Conservation (phyloP, 305 asterid genomes). For the Caryopteris hybrid region DNA sequence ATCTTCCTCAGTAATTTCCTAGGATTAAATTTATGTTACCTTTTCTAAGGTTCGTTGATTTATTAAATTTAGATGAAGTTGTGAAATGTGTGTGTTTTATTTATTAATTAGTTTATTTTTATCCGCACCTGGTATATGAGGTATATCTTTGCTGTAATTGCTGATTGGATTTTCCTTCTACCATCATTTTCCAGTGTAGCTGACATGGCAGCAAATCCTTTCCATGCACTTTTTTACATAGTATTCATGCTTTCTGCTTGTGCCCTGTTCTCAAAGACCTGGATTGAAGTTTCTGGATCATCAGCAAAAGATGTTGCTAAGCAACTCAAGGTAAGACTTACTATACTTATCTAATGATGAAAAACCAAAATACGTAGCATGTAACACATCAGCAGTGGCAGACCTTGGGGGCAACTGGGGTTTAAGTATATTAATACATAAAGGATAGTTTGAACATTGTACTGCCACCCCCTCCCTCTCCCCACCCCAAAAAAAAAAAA, state of each 20-base stretch:
- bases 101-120: not conserved
- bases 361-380: not conserved
- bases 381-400: too few relatives aligned
- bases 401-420: too few relatives aligned
- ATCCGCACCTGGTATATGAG: not conserved
- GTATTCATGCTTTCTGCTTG: conserved; percentile 57
- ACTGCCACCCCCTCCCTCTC: too few relatives aligned
- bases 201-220: conserved; percentile 56
- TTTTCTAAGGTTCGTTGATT: not conserved
- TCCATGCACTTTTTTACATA: conserved; percentile 54
- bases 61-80: not conserved
- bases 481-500: too few relatives aligned
- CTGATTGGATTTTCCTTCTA: conserved; percentile 3
- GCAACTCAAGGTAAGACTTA: conserved; percentile 45
- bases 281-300: conserved; percentile 64
- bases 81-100: too few relatives aligned
- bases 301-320: conserved; percentile 61
- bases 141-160: not conserved
- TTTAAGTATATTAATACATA: too few relatives aligned
- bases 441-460: too few relatives aligned
- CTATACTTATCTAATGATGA: not conserved
- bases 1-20: not conserved
- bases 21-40: not conserved
- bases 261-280: conserved; percentile 54
- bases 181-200: conserved; percentile 38